phyloP scores from a whole-genome alignment of 1,139 yeast genomes.

The Nakaseomyces nivariensis region DNA sequence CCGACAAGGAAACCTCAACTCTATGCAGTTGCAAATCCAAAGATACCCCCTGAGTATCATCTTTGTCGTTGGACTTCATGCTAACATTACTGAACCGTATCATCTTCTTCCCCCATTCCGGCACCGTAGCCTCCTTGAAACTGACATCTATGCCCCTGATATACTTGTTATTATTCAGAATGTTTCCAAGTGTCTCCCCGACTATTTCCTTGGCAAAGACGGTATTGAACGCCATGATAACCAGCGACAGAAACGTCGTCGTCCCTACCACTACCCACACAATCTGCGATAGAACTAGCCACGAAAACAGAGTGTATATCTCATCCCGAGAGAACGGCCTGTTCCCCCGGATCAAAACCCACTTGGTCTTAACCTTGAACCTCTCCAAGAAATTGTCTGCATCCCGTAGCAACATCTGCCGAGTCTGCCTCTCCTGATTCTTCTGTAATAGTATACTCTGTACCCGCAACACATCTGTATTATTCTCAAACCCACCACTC shows the following conservation, averaged over 20 bases:
- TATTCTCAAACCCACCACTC: slow-evolving; percentile 11
- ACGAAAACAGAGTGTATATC: slow-evolving; percentile 45
- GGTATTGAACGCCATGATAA: slow-evolving; percentile 39
- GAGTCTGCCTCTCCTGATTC: slow-evolving; percentile 21
- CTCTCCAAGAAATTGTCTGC: slow-evolving; percentile 38
- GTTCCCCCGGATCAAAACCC: slow-evolving; percentile 45
- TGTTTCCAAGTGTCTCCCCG: slow-evolving; percentile 28
- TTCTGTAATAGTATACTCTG: slow-evolving; percentile 21
- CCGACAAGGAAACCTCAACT: slow-evolving; percentile 48
- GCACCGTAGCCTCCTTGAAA: slow-evolving; percentile 37
- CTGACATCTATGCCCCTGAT: slow-evolving; percentile 33
- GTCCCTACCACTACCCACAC: slow-evolving; percentile 51
- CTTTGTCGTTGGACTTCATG: slow-evolving; percentile 30
- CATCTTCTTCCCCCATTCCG: slow-evolving; percentile 47
- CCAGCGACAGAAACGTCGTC: slow-evolving; percentile 49
- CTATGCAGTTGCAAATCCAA: slow-evolving; percentile 40
- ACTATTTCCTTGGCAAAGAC: slow-evolving; percentile 34
- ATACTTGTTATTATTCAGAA: slow-evolving; percentile 23
- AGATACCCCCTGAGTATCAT: slow-evolving; percentile 10
- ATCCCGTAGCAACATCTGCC: slow-evolving; percentile 35
- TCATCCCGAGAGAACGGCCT: slow-evolving; percentile 44
- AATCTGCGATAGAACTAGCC: slow-evolving; percentile 27
- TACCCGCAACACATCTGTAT: slow-evolving; percentile 11
- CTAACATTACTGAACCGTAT: slow-evolving; percentile 47
- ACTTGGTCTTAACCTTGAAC: slow-evolving; percentile 42